Evolutionary conservation across 441 rosid species (phyloP), one percentile per base, ranked within the genome.

Genomic region (Pelargonium australe): DNA sequence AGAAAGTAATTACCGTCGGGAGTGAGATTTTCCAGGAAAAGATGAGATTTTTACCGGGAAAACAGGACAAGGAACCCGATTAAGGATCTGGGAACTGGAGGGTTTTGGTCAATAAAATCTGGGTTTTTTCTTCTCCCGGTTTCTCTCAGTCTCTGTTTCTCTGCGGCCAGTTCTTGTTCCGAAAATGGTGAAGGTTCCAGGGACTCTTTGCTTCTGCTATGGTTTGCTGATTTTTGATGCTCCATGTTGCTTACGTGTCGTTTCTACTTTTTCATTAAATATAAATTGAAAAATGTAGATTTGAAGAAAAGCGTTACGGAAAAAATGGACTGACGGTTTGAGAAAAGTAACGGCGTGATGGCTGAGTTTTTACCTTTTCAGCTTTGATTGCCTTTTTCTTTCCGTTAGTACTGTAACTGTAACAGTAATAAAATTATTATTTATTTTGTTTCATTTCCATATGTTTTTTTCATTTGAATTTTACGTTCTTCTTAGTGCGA

Each of bases 271-370:
- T 19, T 55, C 2, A 9, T 55, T 55, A 55, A n/a, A 9, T 55
- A 55, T 16, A 6, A 58, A 17, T 58, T 23, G 19, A 58, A 4
- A 5, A 49, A 1, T 49, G 3, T 14, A 49, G 57, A 31, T 31
- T 31, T 3, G 37, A 31, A 31, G 37, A 31, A 31, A 31, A 31
- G 31, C 4, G 63, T 17, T 17, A 23, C 31, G 11, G 64, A 31
- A 17, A 60, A 60, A 60, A 16, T 60, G 64, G 34, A 60, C 31
- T 34, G 34, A 60, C 64, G 64, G 64, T 60, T 19, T 60, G 64
- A 10, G 3, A 60, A 23, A 60, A 60, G 25, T 60, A 60, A 60
- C 64, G 64, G 64, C 64, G 34, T 60, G 64, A 2, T 60, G 64
- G 5, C 37, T 60, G 20, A 6, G 64, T 17, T 60, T 60, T 60